Base-by-base conservation (phyloP, 148 eudicot species). In the Amaranthus palmeri region DNA sequence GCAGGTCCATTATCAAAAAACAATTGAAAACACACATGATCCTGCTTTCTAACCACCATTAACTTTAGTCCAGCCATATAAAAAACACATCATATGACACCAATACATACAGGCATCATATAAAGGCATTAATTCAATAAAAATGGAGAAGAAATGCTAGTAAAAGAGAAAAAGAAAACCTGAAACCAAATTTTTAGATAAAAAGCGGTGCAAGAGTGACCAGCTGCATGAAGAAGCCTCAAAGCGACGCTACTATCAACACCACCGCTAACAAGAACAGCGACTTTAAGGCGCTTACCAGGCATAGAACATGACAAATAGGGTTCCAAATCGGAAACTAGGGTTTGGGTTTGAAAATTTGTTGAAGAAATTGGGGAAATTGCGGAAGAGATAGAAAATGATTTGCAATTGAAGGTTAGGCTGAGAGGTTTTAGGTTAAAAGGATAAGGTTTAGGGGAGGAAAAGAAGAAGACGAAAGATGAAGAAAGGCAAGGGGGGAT, bases 151-250 rank as follows among this genome's bases (percentile, higher is more conserved):
- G 2, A 8, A 46, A 25, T 44, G 18, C 42, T 7, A 53, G 36
- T 2, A 11, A n/a, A 0, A 67, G 14, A 7, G 2, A 60, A 25
- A 13, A 48, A 7, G 5, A 2, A 5, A 68, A 93, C 98, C 80
- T 95, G 98, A 41, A 95, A 95, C 98, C 98, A 95, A 7, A 95
- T 91, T 69, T 95, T 95, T 72, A 95, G 97, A 57, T 95, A 95
- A 65, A 95, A 95, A 18, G 96, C 97, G 8, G 98, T 95, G 78
- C 98, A 95, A 63, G 88, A 85, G 61, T 95, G 98, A 1, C 97
- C 93, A n/a, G 98, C 91, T 8, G 96, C 88, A 48, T 88, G 97
- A n/a, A 95, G 87, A 50, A 95, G 93, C 13, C 97, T 89, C 43
- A 95, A 92, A 18, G 97, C 93, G 36, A 95, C 96, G 76, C 93